Evolutionary conservation across 805 yeast genomes (phyloP).

Genomic region (Scheffersomyces ergatensis): DNA sequence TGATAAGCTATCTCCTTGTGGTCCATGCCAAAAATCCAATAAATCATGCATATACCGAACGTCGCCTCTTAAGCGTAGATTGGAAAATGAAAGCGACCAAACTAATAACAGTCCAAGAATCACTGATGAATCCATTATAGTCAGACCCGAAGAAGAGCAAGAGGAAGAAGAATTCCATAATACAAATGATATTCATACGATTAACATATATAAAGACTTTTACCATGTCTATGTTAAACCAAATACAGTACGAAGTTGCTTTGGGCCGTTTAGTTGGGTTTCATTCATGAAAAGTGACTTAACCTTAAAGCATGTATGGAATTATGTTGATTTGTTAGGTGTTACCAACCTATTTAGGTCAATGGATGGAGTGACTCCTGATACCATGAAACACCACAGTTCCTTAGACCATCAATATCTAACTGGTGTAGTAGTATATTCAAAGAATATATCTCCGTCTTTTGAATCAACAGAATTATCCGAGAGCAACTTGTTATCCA

Average conservation of each 20-base stretch:
- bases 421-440: background rate
- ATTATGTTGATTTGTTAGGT: constrained; percentile 2
- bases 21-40: constrained; percentile 24
- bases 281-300: constrained; percentile 4
- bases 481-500: constrained; percentile 6
- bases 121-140: no score
- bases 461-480: background rate
- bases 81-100: background rate
- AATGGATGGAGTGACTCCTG: background rate
- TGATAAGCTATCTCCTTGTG: constrained; percentile 34
- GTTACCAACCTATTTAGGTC: background rate
- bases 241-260: background rate
- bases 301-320: background rate
- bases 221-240: background rate
- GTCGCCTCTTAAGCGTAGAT: background rate
- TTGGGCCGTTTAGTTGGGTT: constrained; percentile 4
- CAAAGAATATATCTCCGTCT: constrained; percentile 3
- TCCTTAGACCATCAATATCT: background rate
- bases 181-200: background rate
- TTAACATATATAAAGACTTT: background rate
- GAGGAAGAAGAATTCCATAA: background rate
- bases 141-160: no score
- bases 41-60: background rate
- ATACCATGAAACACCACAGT: constrained; percentile 1
- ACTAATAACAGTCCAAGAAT: no score